Evolutionary conservation across 495 filamentous ascomycete genomes (phyloP), one percentile per base, ranked within the genome.

Genomic region (Apiosordaria backusii): DNA sequence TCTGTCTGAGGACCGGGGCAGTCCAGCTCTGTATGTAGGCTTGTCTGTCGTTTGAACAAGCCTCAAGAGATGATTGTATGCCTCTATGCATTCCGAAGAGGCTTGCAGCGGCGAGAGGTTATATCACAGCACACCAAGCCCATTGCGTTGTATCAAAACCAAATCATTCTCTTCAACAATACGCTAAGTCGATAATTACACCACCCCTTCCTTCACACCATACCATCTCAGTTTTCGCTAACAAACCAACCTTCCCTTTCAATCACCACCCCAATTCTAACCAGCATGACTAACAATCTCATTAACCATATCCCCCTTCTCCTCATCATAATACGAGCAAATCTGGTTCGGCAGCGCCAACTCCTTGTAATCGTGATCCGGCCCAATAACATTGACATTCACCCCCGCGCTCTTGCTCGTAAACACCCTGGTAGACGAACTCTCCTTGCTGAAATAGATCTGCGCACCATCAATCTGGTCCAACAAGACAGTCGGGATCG

Each of bases 381-480:
- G 78, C 1, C 86, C 88, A 3, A 89, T 81, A 64, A 98, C 81
- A 70, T 93, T 92, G 67, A 99, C 82, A 75, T 99, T 99, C 67
- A 98, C 81, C 19, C 87, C 84, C 5, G 86, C 83, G 65, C 85
- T 92, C 80, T 98, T 98, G 80, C 88, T 93, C 29, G 89, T 88
- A 77, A 93, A 97, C 52, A 99, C 81, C 76, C 96, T 90, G 0
- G 92, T 91, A 27, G 79, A 79, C 55, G 88, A 77, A 74, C 89
- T 92, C 69, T 93, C 89, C 72, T 88, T 88, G 70, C 87, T 85
- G 21, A 99, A 84, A 78, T 96, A 98, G 63, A 98, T 76, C 52
- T 87, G 86, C 21, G 92, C 95, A 64, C 92, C 90, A 74, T 99
- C 95, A 60, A 97, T 89, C 80, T 97, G 92, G 76, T 99, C 96